Percentiles rank a stretch among this genome's conserved stretches.
Conservation (phyloP, 257 asterid genomes). For the Solanum chilense region DNA sequence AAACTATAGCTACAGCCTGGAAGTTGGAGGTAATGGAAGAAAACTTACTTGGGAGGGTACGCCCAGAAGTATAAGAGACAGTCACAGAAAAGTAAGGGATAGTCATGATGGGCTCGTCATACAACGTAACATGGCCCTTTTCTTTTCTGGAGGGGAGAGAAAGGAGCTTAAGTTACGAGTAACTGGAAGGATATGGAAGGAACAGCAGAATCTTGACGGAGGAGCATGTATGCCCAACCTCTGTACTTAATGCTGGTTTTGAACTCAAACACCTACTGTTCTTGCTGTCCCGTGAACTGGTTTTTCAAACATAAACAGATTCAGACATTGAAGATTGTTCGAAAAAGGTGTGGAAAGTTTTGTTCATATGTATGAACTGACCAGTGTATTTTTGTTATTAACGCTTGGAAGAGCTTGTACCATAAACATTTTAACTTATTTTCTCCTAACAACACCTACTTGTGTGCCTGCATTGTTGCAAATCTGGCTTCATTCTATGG, state of each 20-base stretch:
- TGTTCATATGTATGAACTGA: background rate
- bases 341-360: background rate
- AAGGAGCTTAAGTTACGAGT: slow-evolving; percentile 11
- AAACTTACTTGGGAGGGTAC: slow-evolving; percentile 15
- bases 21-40: slow-evolving; percentile 9
- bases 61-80: slow-evolving; percentile 10
- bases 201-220: slow-evolving; percentile 3
- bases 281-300: background rate
- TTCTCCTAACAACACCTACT: background rate
- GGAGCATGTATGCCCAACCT: slow-evolving; percentile 9
- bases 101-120: slow-evolving; percentile 14
- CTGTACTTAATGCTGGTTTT: background rate
- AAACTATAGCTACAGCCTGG: slow-evolving; percentile 1
- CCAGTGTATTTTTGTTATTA: background rate
- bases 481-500: background rate
- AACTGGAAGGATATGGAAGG: slow-evolving; percentile 9
- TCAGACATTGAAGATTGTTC: background rate
- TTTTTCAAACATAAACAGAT: background rate
- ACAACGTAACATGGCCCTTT: slow-evolving; percentile 14
- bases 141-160: slow-evolving; percentile 10
- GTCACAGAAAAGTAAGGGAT: slow-evolving; percentile 8
- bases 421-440: background rate
- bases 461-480: background rate
- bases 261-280: background rate
- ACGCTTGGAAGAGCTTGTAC: background rate